Percentiles rank a stretch among this genome's conserved stretches.
These are phyloP conservation scores for Forsythia suspensa DNA, from an alignment of 257 asterid species.

Conservation along the genomic window DNA sequence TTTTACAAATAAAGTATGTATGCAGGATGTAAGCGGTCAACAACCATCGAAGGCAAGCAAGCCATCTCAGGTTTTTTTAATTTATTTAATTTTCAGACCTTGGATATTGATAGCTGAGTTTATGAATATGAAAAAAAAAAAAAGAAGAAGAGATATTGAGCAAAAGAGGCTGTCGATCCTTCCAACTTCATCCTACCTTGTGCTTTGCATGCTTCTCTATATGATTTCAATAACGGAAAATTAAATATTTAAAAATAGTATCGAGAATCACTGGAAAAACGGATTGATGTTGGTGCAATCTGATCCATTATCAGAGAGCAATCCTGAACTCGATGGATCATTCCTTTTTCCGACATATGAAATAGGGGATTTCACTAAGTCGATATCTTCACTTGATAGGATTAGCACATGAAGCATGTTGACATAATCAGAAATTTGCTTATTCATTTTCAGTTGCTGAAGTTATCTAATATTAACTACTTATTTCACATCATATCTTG, in stretches of 20 bases:
- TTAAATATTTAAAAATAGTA: too few relatives aligned
- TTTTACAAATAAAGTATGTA: conserved; percentile 21
- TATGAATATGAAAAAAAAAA: neutral
- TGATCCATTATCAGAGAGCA: too few relatives aligned
- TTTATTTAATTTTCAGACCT: neutral
- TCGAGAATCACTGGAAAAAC: too few relatives aligned
- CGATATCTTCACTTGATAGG: neutral
- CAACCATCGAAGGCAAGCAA: conserved; percentile 54
- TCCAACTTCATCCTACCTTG: neutral
- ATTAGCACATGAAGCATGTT: neutral
- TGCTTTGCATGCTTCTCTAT: neutral
- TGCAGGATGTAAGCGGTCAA: conserved; percentile 55
- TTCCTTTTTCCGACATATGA: too few relatives aligned
- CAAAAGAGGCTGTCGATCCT: neutral
- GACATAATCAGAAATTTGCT: neutral
- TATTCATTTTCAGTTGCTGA: neutral
- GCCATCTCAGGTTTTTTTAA: neutral
- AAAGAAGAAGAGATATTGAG: neutral
- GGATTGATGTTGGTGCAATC: too few relatives aligned
- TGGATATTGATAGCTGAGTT: conserved; percentile 1
- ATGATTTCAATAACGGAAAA: neutral
- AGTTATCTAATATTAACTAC: neutral
- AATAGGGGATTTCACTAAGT: too few relatives aligned
- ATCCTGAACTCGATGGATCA: too few relatives aligned
- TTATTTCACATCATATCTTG: neutral